Conservation (phyloP, 345 rosid species). For the Eucalyptus curtisii region DNA sequence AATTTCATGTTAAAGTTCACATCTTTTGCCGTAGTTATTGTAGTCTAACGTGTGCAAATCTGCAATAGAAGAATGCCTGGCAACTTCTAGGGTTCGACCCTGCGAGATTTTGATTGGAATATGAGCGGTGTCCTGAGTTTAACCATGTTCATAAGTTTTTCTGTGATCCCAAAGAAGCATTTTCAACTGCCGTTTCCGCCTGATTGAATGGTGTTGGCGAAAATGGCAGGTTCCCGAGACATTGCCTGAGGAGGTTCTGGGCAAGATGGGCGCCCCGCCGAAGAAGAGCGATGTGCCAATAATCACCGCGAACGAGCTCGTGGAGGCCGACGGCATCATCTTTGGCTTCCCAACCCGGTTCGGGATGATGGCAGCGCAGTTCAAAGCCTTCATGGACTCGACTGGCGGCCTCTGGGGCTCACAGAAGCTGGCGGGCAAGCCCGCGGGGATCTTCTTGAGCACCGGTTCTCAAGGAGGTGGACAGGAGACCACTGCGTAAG, state of each 20-base stretch:
- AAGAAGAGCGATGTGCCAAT: conserved; percentile 47
- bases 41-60: background rate
- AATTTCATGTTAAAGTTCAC: background rate
- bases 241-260: conserved; percentile 49
- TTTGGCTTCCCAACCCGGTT: conserved; percentile 69
- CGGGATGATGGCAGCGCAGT: conserved; percentile 77
- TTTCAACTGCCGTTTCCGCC: background rate
- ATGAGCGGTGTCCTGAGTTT: background rate
- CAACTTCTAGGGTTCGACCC: background rate
- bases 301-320: conserved; percentile 42
- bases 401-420: conserved; percentile 64
- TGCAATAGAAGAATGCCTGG: background rate
- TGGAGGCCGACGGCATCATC: conserved; percentile 52
- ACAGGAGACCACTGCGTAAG: conserved; percentile 75
- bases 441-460: conserved; percentile 69
- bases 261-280: conserved; percentile 55
- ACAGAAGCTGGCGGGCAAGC: conserved; percentile 61
- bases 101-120: background rate
- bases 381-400: conserved; percentile 60
- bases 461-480: conserved; percentile 79
- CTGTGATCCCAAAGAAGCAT: background rate
- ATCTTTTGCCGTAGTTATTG: background rate
- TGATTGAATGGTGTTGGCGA: background rate
- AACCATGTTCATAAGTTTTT: background rate
- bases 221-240: conserved; percentile 49